These are phyloP conservation scores for Plasmodium cynomolgi DNA, from an alignment of 169 alveolate genomes.

Conservation along the genomic window DNA sequence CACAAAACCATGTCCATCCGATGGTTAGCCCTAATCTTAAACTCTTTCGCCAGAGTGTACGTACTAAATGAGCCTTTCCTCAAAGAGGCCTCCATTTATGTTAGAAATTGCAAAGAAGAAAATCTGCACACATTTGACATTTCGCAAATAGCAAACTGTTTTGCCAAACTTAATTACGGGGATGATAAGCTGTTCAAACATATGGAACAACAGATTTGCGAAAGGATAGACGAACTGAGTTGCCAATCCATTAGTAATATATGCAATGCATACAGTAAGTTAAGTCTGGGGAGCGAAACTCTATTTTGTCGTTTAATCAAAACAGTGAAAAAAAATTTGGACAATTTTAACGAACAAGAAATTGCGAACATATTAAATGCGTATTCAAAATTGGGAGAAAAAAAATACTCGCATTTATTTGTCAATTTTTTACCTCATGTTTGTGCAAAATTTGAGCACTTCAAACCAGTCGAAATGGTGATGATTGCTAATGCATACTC, in stretches of 20 bases:
- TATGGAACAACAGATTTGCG: slow-evolving; percentile 4
- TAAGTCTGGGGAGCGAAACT: not conserved
- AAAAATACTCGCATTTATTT: slow-evolving; percentile 2
- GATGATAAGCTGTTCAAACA: slow-evolving; percentile 10
- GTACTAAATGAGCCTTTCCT: slow-evolving; percentile 10
- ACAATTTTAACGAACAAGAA: slow-evolving; percentile 57
- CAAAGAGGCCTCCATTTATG: not conserved
- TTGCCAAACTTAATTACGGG: slow-evolving; percentile 26
- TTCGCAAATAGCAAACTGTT: slow-evolving; percentile 54
- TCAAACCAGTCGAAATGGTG: slow-evolving; percentile 42
- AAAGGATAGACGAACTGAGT: slow-evolving; percentile 31
- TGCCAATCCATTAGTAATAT: slow-evolving; percentile 51
- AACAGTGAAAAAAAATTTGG: not conserved
- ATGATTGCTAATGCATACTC: slow-evolving; percentile 50
- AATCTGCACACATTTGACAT: slow-evolving; percentile 46
- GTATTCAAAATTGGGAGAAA: slow-evolving; percentile 13
- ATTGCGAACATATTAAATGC: slow-evolving; percentile 43
- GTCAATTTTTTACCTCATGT: slow-evolving; percentile 6
- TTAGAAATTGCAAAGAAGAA: slow-evolving; percentile 12
- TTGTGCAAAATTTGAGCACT: not conserved
- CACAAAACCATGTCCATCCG: slow-evolving; percentile 5
- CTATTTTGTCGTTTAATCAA: not conserved
- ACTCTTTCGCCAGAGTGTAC: slow-evolving; percentile 37
- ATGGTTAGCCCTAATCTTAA: slow-evolving; percentile 50
- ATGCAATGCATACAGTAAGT: slow-evolving; percentile 54